A percentile compares a stretch with the other conserved stretches of the same genome.
Evolutionary conservation across 441 rosid species (phyloP).

Genomic region (Corymbia calophylla): DNA sequence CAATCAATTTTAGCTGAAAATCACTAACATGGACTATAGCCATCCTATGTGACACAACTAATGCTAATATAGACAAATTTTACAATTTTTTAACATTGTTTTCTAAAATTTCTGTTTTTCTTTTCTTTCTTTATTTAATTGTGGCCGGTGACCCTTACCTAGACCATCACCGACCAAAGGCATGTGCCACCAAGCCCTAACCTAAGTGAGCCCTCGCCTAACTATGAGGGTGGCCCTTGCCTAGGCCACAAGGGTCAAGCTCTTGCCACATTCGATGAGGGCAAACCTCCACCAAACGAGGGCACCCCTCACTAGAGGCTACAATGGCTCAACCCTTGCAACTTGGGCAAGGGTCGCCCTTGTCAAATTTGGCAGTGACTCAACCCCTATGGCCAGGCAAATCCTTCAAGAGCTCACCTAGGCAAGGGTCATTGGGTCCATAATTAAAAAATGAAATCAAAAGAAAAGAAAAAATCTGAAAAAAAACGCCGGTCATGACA

Average conservation of each 20-base stretch:
- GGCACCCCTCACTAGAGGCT: background rate
- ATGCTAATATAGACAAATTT: too few species aligned
- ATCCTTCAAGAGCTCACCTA: background rate
- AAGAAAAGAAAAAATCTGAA: background rate
- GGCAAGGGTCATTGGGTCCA: rapidly evolving
- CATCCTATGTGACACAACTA: too few species aligned
- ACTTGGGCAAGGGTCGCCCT: background rate
- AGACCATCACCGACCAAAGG: background rate
- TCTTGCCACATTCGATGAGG: background rate
- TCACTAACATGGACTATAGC: too few species aligned
- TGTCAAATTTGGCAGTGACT: background rate
- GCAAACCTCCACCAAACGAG: background rate
- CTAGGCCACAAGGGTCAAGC: background rate
- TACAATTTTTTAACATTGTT: too few species aligned
- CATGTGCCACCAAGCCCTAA: background rate
- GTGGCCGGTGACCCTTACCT: background rate
- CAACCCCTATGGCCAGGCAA: background rate
- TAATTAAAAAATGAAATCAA: too few species aligned
- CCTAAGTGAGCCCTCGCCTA: rapidly evolving
- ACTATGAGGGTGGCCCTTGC: background rate
- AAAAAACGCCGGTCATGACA: too few species aligned
- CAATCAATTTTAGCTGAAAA: too few species aligned
- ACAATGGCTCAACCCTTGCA: background rate
- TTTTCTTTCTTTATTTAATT: too few species aligned
- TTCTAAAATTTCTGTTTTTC: background rate